phyloP scores from a whole-genome alignment of 2,329 filamentous ascomycete species.

The Botrytis medusae region DNA sequence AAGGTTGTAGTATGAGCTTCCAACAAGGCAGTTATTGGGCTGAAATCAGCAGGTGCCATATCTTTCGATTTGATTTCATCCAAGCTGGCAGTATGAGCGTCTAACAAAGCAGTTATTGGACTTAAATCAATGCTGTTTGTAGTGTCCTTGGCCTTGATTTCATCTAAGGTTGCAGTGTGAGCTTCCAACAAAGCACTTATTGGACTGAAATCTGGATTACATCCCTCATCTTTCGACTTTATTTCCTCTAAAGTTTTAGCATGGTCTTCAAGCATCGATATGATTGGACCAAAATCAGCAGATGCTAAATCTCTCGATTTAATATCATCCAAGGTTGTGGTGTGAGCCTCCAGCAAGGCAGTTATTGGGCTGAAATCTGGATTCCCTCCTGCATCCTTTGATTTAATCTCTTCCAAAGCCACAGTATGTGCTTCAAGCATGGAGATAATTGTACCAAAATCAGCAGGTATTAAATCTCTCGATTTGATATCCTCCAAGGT shows the following conservation, averaged over 20 bases:
- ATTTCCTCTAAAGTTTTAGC: too few relatives aligned
- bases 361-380: not conserved
- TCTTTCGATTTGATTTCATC: not conserved
- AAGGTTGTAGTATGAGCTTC: slow-evolving; percentile 19
- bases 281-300: too few relatives aligned
- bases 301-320: too few relatives aligned
- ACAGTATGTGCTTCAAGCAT: too few relatives aligned
- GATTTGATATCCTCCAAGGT: slow-evolving; percentile 26
- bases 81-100: too few relatives aligned
- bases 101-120: not conserved
- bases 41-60: not conserved
- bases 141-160: not conserved
- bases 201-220: too few relatives aligned
- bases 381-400: too few relatives aligned
- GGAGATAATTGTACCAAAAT: too few relatives aligned
- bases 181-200: not conserved
- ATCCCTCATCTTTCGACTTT: not conserved
- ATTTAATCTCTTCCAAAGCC: too few relatives aligned
- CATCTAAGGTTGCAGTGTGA: not conserved
- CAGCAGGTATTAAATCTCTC: not conserved
- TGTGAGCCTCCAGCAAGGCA: not conserved
- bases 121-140: too few relatives aligned
- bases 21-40: not conserved
- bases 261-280: too few relatives aligned
- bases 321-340: slow-evolving; percentile 25